A percentile compares a stretch with the other conserved stretches of the same genome.
phyloP scores from a whole-genome alignment of 306 rosid species.

The Biancaea sappan region DNA sequence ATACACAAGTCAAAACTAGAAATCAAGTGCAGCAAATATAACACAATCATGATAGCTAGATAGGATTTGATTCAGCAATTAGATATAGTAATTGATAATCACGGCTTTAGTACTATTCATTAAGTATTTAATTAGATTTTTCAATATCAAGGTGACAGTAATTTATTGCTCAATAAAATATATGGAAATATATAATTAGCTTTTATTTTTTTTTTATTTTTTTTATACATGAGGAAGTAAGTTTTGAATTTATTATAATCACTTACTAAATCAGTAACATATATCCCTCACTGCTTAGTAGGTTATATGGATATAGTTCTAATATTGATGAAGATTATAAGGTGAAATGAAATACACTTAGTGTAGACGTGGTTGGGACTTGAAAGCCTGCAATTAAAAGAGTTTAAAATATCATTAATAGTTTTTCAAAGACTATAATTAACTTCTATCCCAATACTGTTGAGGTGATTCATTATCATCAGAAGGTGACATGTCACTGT shows the following conservation, averaged over 20 bases:
- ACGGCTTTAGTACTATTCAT: neutral
- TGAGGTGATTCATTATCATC: neutral
- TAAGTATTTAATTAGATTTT: conserved; percentile 4
- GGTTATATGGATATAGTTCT: neutral
- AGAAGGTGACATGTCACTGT: conserved; percentile 18
- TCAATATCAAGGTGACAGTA: neutral
- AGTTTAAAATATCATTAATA: neutral
- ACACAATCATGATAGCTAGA: conserved; percentile 28
- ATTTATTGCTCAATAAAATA: neutral
- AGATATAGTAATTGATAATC: neutral
- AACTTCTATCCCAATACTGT: neutral
- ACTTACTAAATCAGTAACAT: no score
- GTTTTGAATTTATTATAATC: no score
- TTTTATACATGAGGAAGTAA: no score
- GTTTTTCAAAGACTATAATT: neutral
- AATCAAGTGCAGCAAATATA: conserved; percentile 36
- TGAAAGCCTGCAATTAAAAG: neutral
- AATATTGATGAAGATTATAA: neutral
- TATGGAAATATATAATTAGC: neutral
- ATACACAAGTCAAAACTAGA: conserved; percentile 34
- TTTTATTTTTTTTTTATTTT: no score
- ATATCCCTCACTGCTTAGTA: no score
- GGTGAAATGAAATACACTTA: neutral
- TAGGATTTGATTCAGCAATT: neutral
- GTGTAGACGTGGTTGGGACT: no score